Percentiles rank a stretch among this genome's conserved stretches.
phyloP scores from a whole-genome alignment of 306 rosid genomes.

The Prunus davidiana region DNA sequence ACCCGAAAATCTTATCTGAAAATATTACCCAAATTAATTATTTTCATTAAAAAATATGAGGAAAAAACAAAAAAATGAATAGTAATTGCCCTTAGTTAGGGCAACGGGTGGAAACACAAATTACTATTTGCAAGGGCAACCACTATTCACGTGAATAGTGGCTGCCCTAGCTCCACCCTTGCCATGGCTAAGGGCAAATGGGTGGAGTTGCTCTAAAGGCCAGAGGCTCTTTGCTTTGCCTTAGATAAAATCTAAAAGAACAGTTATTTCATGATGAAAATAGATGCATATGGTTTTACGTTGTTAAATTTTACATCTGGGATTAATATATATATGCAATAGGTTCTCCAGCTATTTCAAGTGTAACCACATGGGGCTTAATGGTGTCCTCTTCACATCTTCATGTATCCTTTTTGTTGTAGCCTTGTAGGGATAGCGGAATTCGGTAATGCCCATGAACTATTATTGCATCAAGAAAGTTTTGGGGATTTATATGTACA shows the following conservation, averaged over 20 bases:
- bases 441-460: background rate
- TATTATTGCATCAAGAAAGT: background rate
- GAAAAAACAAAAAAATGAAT: no score
- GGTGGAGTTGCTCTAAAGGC: no score
- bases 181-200: no score
- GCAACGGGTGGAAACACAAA: no score
- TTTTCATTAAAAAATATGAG: no score
- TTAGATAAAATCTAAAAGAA: background rate
- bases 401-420: constrained; percentile 4
- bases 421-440: background rate
- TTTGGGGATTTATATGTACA: background rate
- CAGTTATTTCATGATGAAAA: no score
- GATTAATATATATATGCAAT: background rate
- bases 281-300: background rate
- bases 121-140: no score
- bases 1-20: no score
- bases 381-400: background rate
- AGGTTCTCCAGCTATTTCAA: background rate
- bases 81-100: no score
- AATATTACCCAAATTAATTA: no score
- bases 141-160: no score
- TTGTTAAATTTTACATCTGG: background rate
- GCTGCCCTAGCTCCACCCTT: no score
- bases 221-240: background rate
- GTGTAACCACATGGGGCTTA: background rate